Evolutionary conservation across 2,329 filamentous ascomycete genomes (phyloP), one percentile per base, ranked within the genome.

Genomic region (Fusarium kyushuense): DNA sequence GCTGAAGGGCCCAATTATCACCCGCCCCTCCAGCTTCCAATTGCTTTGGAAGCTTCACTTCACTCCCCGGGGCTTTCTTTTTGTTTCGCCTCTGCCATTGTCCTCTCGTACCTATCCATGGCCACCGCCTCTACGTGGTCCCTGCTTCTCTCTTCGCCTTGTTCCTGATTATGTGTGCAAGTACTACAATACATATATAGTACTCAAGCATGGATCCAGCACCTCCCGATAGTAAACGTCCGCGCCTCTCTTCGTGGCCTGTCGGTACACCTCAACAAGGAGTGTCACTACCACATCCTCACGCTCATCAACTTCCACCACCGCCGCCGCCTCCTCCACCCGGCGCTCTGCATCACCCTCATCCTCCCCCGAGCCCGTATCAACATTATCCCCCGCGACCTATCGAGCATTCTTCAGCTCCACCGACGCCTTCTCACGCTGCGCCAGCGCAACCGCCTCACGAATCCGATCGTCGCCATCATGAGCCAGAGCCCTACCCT

Each of bases 161-260:
- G 72, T 76, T 74, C 72, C 74, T 77, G 73, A 78, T 75, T 77
- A 78, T 78, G 77, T 74, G 72, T 77, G 72, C 72, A 74, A 61
- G 71, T 74, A 74, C 72, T 73, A 70, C 74, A 75, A 72, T 74
- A 77, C 75, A 76, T 76, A 75, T 74, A 74, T 75, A 78, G 73
- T 75, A 74, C 67, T 70, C 83, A 81, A 86, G 79, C 83, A 89
- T 89, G 87, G 87, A 89, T 80, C 80, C 81, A 81, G 84, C 81
- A 79, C 83, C 78, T 79, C 85, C 85, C 75, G 86, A 88, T 75
- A 80, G 78, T 75, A 89, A 89, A 82, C 86, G 87, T 76, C 84
- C 84, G 77, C 86, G 87, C 80, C 81, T 88, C 71, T 69, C 78
- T 49, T 77, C 82, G 76, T 84, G 83, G 83, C 80, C 84, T 76